Base-by-base conservation (phyloP, 1,139 yeast species). In the Oligophagozyma castellii region DNA sequence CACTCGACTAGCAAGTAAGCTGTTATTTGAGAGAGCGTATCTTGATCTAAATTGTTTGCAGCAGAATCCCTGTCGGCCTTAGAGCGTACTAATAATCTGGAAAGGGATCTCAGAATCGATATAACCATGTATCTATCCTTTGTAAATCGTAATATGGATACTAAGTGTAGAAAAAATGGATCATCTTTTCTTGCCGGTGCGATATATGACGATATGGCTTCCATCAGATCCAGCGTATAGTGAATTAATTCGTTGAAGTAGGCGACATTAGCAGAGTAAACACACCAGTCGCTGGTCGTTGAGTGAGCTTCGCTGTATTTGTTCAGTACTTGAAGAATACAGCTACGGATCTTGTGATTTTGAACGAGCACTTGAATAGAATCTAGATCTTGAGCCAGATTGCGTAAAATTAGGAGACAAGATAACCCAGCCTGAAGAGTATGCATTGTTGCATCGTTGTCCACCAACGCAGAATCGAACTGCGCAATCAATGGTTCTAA, bases 291-390 rank as follows among this genome's bases (percentile, higher is more conserved):
- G 10, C 30, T 26, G 12, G 20, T 23, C 13, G 14, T 12, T 12
- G 3, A 12, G 5, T 20, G 37, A 25, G 19, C 7, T 28, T 33
- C 12, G 34, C 40, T 56, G 26, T 36, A 48, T 36, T 42, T 38
- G 13, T 35, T 33, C 24, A 51, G 32, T 3, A 47, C 51, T 19
- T 36, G 38, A 14, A 56, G 35, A 2, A 53, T 39, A 26, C 61
- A 60, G 32, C 63, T 63, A 43, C 68, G 70, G 27, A 75, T 62
- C 19, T 52, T 50, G 28, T 53, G 58, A 30, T 67, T 59, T 39
- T 70, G 66, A 1, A 92, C 79, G 36, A 89, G 57, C 54, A 75
- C 66, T 49, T 79, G 86, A 24, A 93, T 93, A 44, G 83, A 80
- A 24, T 68, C 75, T 11, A 80, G 68, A 47, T 83, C 95, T 48